Base-by-base conservation (phyloP, 768 basidiomycete species). In the Termitomyces sp. region DNA sequence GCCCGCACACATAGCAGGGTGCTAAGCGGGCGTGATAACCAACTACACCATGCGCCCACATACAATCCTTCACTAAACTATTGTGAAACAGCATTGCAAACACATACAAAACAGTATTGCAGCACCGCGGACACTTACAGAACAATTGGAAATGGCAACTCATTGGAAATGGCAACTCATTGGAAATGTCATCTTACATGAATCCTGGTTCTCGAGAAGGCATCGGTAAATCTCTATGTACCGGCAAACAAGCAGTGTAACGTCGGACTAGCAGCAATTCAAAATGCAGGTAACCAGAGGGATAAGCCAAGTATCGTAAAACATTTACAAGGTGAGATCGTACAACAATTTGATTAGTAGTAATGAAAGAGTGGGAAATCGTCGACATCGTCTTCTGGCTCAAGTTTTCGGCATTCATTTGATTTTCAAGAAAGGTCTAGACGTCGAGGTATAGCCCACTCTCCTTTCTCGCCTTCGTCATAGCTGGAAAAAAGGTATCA, bases 381-480 rank as follows among this genome's bases (percentile, higher is more conserved):
- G n/a, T 27, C 16, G 32, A 52, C 21, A 12, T 34, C 16, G 23
- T 46, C 37, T 34, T 56, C 12, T 19, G 7, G 40, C 41, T 19
- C 34, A 14, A 17, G 14, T 23, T 17, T 49, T 37, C 23, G 23
- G 17, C 25, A 8, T 3, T 42, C 10, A 19, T 43, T 16, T 9
- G 21, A 6, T n/a, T 27, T 27, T 49, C 19, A 14, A n/a, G 40
- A 25, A 7, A 6, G 30, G n/a, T 41, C 74, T 69, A 88, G 44
- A 86, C 68, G 47, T 84, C 70, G 23, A 68, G 55, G 57, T 84
- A 82, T 52, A 83, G 61, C 11, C 88, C 86, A 5, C 79, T 78
- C 40, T 86, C 85, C 66, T 86, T 89, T 68, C 92, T 81, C 57
- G 74, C 73, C 74, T 91, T 92, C 35, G 92, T 95, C 94, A 96